A percentile compares a stretch with the other conserved stretches of the same genome.
Conservation (phyloP, 2,329 filamentous ascomycete species). For the Arthrinium phaeospermum region DNA sequence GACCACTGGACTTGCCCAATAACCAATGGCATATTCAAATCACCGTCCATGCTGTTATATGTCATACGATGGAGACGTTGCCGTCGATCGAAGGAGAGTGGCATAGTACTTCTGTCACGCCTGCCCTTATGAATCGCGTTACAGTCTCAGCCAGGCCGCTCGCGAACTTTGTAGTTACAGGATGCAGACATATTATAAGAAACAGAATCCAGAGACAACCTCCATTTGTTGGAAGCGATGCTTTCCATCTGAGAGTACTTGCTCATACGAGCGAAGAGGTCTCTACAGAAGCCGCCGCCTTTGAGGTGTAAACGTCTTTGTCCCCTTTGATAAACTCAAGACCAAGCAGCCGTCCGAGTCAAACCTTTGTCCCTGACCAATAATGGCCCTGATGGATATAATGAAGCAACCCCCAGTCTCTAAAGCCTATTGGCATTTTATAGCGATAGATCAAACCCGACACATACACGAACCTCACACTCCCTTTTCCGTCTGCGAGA, state of each 20-base stretch:
- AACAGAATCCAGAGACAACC: neutral
- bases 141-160: neutral
- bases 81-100: too few relatives aligned
- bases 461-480: neutral
- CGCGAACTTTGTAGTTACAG: too few relatives aligned
- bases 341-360: neutral
- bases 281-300: neutral
- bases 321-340: neutral
- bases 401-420: neutral
- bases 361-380: neutral
- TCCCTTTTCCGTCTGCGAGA: neutral
- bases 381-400: slow-evolving; percentile 2
- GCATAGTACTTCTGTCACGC: too few relatives aligned
- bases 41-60: too few relatives aligned
- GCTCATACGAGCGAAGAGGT: neutral
- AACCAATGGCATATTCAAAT: too few relatives aligned
- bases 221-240: neutral
- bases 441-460: neutral
- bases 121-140: neutral
- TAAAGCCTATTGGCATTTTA: neutral
- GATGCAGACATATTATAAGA: neutral
- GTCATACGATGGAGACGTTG: too few relatives aligned
- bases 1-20: too few relatives aligned
- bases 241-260: neutral
- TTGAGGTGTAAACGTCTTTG: neutral